Conservation (phyloP, 768 basidiomycete genomes). For the Tylopilus rubrobrunneus region DNA sequence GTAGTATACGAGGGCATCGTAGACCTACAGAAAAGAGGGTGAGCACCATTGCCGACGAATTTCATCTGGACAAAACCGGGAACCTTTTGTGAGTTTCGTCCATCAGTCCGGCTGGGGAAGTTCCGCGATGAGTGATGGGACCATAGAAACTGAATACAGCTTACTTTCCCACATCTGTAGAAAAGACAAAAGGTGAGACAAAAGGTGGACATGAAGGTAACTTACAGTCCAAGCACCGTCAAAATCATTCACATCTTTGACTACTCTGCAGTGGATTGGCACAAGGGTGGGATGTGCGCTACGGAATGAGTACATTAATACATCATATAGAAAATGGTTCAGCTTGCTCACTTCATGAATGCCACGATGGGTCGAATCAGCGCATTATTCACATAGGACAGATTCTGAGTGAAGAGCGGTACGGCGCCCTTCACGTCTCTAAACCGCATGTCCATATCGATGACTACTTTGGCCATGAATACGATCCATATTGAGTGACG, state of each 20-base stretch:
- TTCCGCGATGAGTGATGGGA: too few species aligned
- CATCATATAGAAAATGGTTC: background rate
- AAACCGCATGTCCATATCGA: too few species aligned
- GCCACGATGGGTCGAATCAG: constrained; percentile 94
- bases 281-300: constrained; percentile 59
- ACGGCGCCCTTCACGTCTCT: too few species aligned
- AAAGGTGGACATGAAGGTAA: too few species aligned
- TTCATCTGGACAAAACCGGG: background rate
- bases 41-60: background rate
- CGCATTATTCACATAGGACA: constrained; percentile 91
- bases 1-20: constrained; percentile 92
- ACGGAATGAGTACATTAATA: background rate
- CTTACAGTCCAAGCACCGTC: too few species aligned
- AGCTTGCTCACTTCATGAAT: constrained; percentile 83
- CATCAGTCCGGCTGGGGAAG: too few species aligned
- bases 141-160: too few species aligned
- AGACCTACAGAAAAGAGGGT: constrained; percentile 46
- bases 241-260: too few species aligned
- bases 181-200: background rate
- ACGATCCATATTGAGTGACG: constrained; percentile 44
- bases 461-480: constrained; percentile 46
- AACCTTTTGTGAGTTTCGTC: constrained; percentile 79
- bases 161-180: too few species aligned
- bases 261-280: too few species aligned
- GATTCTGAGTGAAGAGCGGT: background rate